Conservation (phyloP, 2,329 filamentous ascomycete genomes). For the Phyllosticta citribraziliensis region DNA sequence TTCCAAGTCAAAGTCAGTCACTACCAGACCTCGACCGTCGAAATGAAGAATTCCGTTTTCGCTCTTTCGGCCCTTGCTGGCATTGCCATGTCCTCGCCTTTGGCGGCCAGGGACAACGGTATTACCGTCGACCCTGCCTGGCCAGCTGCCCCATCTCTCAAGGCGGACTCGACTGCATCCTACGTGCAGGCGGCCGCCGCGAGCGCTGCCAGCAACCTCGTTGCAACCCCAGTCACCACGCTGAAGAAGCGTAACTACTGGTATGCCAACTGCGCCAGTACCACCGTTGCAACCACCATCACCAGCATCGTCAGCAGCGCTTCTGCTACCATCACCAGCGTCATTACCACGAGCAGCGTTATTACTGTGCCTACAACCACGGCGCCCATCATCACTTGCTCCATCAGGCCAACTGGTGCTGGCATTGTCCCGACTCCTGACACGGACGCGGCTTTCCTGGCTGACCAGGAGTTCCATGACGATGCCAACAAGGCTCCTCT, state of each 20-base stretch:
- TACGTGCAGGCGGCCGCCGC: neutral
- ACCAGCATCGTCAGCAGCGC: neutral
- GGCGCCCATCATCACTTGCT: neutral
- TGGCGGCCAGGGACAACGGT: conserved; percentile 2
- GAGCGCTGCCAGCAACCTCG: neutral
- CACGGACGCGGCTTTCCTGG: neutral
- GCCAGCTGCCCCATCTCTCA: neutral
- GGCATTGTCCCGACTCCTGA: conserved; percentile 1
- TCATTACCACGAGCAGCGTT: neutral
- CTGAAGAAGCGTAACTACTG: conserved; percentile 2
- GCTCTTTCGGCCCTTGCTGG: conserved; percentile 5
- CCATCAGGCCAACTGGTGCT: neutral
- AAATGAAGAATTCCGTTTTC: conserved; percentile 7
- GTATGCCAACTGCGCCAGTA: neutral
- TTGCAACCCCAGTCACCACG: neutral
- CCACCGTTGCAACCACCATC: neutral
- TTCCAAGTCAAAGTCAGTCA: neutral
- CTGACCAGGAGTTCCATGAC: neutral
- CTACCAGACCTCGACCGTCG: neutral
- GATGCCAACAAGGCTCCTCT: neutral
- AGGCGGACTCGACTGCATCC: neutral
- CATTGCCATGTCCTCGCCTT: conserved; percentile 1
- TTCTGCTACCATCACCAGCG: neutral
- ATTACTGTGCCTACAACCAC: neutral
- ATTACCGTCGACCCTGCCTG: neutral